Conservation (phyloP, 345 rosid genomes). For the Salix purpurea region DNA sequence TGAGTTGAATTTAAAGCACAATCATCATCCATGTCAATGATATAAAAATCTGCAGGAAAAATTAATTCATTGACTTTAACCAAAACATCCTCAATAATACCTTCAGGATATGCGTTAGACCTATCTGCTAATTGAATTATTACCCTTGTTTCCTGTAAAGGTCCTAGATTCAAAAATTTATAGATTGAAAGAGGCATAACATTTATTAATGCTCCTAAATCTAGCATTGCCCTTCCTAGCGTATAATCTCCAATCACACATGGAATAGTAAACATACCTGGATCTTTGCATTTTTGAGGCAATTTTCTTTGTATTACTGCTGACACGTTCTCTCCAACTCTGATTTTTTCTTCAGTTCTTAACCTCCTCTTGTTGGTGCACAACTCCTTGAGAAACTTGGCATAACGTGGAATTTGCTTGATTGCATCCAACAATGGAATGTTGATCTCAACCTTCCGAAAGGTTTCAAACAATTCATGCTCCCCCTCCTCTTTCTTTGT, state of each 20-base stretch:
- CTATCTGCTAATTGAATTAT: neutral
- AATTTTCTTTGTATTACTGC: neutral
- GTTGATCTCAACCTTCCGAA: neutral
- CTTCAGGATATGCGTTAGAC: neutral
- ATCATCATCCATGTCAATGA: neutral
- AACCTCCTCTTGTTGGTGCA: neutral
- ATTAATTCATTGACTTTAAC: neutral
- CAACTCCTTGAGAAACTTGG: neutral
- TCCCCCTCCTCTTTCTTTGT: neutral
- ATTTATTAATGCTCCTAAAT: neutral
- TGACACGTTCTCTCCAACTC: neutral
- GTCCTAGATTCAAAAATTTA: neutral
- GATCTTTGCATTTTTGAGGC: neutral
- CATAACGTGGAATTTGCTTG: neutral
- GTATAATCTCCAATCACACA: neutral
- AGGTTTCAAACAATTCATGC: neutral
- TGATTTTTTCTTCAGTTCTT: neutral
- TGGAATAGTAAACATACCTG: neutral
- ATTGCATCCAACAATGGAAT: neutral
- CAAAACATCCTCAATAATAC: neutral
- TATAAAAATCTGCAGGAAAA: neutral
- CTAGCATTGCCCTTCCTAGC: neutral
- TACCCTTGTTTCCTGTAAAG: neutral
- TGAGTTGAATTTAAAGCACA: neutral
- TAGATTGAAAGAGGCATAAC: neutral